Conservation (phyloP, 345 rosid species). For the Ceriops decandra region DNA sequence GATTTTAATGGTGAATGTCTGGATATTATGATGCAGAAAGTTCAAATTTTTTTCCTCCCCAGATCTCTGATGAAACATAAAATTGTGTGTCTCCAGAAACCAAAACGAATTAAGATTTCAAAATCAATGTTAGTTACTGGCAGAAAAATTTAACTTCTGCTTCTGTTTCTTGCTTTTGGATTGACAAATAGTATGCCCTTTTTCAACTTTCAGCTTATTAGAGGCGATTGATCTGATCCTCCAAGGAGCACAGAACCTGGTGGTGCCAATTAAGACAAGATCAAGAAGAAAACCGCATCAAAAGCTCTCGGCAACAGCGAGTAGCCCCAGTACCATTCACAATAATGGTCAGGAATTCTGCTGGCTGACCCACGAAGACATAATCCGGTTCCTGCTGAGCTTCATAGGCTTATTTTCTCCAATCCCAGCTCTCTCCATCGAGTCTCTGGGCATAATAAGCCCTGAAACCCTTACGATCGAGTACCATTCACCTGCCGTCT, state of each 20-base stretch:
- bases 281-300: slow-evolving; percentile 48
- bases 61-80: background rate
- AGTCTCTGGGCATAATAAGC: slow-evolving; percentile 53
- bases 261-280: slow-evolving; percentile 61
- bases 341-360: slow-evolving; percentile 61
- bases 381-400: slow-evolving; percentile 67
- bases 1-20: background rate
- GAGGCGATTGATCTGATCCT: slow-evolving; percentile 78
- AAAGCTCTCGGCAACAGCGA: slow-evolving; percentile 24
- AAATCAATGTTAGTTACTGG: background rate
- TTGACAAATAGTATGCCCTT: background rate
- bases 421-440: slow-evolving; percentile 57
- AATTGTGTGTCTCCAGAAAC: background rate
- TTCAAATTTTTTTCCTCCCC: too few relatives aligned
- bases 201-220: slow-evolving; percentile 46
- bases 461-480: slow-evolving; percentile 47
- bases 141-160: background rate
- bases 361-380: slow-evolving; percentile 91
- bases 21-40: background rate
- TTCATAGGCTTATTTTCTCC: slow-evolving; percentile 75
- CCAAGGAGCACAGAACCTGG: slow-evolving; percentile 79
- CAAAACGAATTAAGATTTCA: background rate
- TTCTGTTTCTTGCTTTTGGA: background rate
- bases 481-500: slow-evolving; percentile 60
- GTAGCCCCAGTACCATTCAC: slow-evolving; percentile 33